Evolutionary conservation across 2,329 filamentous ascomycete genomes (phyloP).

Genomic region (Scytalidium lignicola): DNA sequence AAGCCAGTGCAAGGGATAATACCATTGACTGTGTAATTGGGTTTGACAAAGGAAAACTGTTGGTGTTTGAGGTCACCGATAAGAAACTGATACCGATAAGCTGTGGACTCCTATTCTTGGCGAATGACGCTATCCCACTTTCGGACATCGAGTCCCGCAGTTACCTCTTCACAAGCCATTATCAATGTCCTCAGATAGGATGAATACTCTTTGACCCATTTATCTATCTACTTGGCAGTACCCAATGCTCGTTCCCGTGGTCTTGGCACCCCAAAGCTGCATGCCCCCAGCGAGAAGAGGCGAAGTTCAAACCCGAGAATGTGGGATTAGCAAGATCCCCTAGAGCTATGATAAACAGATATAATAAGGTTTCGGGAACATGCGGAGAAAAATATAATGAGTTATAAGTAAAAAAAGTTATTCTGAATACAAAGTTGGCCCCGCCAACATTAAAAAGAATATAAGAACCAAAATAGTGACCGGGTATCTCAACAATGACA

Average conservation of each 20-base stretch:
- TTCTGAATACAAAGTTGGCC: background rate
- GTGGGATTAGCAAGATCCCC: background rate
- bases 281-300: background rate
- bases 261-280: background rate
- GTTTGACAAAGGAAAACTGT: background rate
- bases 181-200: background rate
- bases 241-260: background rate
- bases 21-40: background rate
- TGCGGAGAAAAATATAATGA: no score
- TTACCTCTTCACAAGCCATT: background rate
- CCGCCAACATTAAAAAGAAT: background rate
- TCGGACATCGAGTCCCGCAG: background rate
- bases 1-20: background rate
- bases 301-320: background rate
- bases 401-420: background rate
- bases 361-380: no score
- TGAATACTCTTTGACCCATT: background rate
- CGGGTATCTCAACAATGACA: background rate
- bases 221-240: background rate
- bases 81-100: background rate
- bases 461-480: background rate
- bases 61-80: background rate
- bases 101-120: background rate
- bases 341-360: background rate
- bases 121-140: background rate